Evolutionary conservation across 2,329 filamentous ascomycete species (phyloP), one percentile per base, ranked within the genome.

Genomic region (Exophiala spinifera): DNA sequence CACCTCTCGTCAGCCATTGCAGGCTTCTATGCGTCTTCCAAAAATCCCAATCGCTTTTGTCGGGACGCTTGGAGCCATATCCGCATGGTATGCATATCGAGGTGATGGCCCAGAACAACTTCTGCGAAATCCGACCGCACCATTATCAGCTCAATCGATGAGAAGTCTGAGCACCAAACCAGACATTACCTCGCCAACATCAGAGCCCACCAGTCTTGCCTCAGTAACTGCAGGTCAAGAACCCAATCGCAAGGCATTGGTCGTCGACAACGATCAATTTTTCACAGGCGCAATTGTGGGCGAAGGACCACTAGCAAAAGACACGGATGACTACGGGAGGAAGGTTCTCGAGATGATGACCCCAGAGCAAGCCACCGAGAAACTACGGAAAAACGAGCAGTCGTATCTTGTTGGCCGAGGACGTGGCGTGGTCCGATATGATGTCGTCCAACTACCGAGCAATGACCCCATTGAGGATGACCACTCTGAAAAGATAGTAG

Each of bases 391-490:
- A 69, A 89, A 89, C 67, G 91, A 99, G 73, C 86, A 95, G 74
- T 96, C 91, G 25, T 97, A 91, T 72, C 77, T 91, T 8, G 89
- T 99, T 37, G 90, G 90, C 56, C 80, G 94, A 49, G 95, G 94
- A 13, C 83, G 89, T 69, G 94, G 94, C 34, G 92, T 99, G 36
- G 86, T 96, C 60, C 85, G 94, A 62, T 99, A 99, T 68, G 94
- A 99, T 72, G 78, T 96, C 7, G 91, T 94, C 20, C 94, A 99
- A 72, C 81, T 97, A 57, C 89, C 92, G 8, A 96, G 90, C 76
- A 99, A 99, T 70, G 89, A 95, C 65, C 94, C 94, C 0, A 99
- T 99, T 55, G 94, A 99, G 74, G 94, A 99, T 67, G 95, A 99
- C 68, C 94, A 99, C 68, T 89, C 91, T 49, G 94, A 99, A 75